Conservation (phyloP, 768 basidiomycete genomes). For the Suillus decipiens region DNA sequence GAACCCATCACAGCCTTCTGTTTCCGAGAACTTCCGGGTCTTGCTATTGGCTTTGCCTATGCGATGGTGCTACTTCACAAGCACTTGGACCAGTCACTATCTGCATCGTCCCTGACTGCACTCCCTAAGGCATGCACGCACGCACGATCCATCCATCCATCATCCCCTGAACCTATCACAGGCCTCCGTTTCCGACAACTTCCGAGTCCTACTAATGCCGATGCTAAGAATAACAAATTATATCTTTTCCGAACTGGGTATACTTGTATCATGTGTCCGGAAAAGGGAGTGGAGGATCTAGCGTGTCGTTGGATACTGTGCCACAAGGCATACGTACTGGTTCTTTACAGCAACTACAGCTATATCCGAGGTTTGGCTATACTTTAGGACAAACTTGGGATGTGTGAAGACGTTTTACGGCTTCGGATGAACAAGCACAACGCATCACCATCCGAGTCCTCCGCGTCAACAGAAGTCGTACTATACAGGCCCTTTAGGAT, state of each 20-base stretch:
- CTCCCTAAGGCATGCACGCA: constrained; percentile 87
- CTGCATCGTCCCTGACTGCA: constrained; percentile 61
- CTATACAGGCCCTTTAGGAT: constrained; percentile 70
- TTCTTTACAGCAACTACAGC: constrained; percentile 82
- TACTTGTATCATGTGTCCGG: constrained; percentile 76
- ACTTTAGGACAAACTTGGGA: constrained; percentile 93
- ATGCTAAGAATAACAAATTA: constrained; percentile 36
- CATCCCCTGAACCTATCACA: constrained; percentile 85
- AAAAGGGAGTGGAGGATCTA: constrained; percentile 62
- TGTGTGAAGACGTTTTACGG: constrained; percentile 93
- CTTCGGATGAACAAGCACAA: constrained; percentile 84
- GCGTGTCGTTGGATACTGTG: constrained; percentile 80
- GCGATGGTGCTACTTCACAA: constrained; percentile 91
- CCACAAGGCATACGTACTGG: constrained; percentile 87
- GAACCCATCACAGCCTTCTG: constrained; percentile 94
- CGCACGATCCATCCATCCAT: constrained; percentile 85
- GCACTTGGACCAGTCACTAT: constrained; percentile 87
- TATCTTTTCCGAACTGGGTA: constrained; percentile 78
- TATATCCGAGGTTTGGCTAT: constrained; percentile 86
- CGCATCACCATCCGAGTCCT: constrained; percentile 37
- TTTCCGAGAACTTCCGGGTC: no score
- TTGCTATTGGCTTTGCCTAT: constrained; percentile 93
- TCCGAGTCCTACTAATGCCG: constrained; percentile 12
- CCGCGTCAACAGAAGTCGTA: constrained; percentile 54
- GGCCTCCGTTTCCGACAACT: constrained; percentile 85